Conservation (phyloP, 164 flowering plant species). For the Piper longum region DNA sequence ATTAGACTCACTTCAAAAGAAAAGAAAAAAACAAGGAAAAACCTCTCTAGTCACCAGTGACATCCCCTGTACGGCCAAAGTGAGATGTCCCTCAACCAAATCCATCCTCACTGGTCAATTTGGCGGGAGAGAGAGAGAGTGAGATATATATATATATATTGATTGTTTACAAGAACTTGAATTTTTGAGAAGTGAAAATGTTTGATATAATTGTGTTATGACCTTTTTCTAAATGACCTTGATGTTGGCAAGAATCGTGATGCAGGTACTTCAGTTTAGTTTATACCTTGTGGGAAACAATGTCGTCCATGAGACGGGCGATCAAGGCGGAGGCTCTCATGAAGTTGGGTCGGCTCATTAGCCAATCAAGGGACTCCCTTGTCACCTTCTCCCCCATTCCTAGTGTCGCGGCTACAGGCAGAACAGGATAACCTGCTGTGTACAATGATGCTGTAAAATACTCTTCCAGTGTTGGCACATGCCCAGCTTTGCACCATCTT, state of each 20-base stretch:
- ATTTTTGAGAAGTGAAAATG: not conserved
- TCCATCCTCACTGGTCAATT: too few relatives aligned
- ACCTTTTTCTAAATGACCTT: too few relatives aligned
- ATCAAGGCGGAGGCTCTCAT: conserved; percentile 6
- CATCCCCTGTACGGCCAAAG: too few relatives aligned
- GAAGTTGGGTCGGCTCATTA: conserved; percentile 1
- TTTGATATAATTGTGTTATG: not conserved
- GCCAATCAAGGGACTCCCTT: conserved; percentile 1
- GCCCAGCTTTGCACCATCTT: not conserved
- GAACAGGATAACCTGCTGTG: conserved; percentile 1
- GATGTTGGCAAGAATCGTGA: too few relatives aligned
- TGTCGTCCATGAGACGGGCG: conserved; percentile 20
- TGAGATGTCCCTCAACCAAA: too few relatives aligned
- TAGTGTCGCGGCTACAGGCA: not conserved
- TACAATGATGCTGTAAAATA: not conserved
- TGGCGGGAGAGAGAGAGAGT: too few relatives aligned
- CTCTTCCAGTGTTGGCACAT: conserved; percentile 1
- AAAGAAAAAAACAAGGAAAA: not conserved
- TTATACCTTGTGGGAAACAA: conserved; percentile 16
- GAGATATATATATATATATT: too few relatives aligned
- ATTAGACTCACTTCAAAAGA: not conserved
- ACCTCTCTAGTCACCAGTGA: too few relatives aligned
- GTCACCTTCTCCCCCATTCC: conserved; percentile 2
- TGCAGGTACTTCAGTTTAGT: not conserved
- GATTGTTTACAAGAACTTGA: too few relatives aligned